These are phyloP conservation scores for Perkinsus marinus DNA, from an alignment of 169 alveolate species.

Conservation along the genomic window DNA sequence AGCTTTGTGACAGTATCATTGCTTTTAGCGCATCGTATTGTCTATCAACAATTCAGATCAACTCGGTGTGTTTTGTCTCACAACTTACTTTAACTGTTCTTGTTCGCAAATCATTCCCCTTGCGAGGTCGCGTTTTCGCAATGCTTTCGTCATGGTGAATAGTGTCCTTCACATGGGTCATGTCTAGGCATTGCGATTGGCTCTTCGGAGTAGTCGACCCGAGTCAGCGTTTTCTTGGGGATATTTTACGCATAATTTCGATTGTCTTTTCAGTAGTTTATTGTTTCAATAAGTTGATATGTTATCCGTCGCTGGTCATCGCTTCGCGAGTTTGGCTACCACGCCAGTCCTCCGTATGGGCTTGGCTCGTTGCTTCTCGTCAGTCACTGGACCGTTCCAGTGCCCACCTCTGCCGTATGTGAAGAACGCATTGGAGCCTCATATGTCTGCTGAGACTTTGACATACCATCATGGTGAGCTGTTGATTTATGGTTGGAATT, in stretches of 20 bases:
- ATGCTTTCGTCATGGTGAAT: neutral
- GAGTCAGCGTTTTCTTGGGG: too few relatives aligned
- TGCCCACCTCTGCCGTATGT: slow-evolving; percentile 83
- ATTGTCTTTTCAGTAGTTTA: neutral
- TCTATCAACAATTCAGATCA: too few relatives aligned
- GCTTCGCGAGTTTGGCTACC: neutral
- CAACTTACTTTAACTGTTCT: too few relatives aligned
- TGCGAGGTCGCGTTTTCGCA: neutral
- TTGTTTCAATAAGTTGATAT: neutral
- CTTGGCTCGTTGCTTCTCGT: neutral
- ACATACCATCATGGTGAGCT: slow-evolving; percentile 79
- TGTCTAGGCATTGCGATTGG: too few relatives aligned
- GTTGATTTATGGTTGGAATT: neutral
- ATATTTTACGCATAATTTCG: neutral
- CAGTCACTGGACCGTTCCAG: slow-evolving; percentile 26
- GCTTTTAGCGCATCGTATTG: too few relatives aligned
- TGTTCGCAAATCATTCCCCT: neutral
- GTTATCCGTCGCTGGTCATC: neutral
- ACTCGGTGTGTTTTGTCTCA: too few relatives aligned
- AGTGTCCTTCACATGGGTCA: neutral
- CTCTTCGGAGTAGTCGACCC: too few relatives aligned
- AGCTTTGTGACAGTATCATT: too few relatives aligned
- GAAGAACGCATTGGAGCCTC: slow-evolving; percentile 78
- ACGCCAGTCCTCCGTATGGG: neutral
- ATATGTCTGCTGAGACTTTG: slow-evolving; percentile 73